Percentiles rank a stretch among this genome's conserved stretches.
Evolutionary conservation across 768 basidiomycete species (phyloP).

Genomic region (Kwoniella shandongensis): DNA sequence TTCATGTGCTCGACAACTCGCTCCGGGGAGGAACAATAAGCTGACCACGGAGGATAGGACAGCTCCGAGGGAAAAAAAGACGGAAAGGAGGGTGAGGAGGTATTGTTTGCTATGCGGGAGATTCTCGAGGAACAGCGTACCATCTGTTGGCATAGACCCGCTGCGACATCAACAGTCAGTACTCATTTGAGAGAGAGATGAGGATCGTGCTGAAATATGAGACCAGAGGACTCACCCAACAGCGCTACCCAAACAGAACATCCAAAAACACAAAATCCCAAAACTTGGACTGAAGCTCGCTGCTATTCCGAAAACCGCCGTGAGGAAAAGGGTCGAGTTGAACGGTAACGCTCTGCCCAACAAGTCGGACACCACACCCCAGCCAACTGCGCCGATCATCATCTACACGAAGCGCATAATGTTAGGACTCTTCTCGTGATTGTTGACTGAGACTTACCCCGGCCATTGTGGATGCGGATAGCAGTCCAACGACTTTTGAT

Average conservation of each 20-base stretch:
- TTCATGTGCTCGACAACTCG: constrained; percentile 52
- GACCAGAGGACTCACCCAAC: constrained; percentile 85
- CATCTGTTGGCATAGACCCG: constrained; percentile 94
- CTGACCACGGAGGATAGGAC: constrained; percentile 80
- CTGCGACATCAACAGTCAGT: constrained; percentile 55
- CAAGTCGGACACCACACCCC: constrained; percentile 86
- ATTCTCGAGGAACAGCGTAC: constrained; percentile 77
- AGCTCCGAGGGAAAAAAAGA: constrained; percentile 94
- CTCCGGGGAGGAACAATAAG: constrained; percentile 72
- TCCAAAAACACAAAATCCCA: constrained; percentile 65
- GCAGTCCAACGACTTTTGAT: constrained; percentile 71
- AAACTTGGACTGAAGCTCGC: constrained; percentile 75
- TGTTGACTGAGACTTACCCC: constrained; percentile 27
- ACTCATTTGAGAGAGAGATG: constrained; percentile 6
- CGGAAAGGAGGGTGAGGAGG: constrained; percentile 82
- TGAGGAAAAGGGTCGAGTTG: constrained; percentile 87
- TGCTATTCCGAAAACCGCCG: constrained; percentile 79
- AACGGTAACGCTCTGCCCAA: constrained; percentile 86
- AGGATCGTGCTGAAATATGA: too few species aligned
- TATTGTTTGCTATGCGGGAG: constrained; percentile 90
- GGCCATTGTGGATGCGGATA: constrained; percentile 70
- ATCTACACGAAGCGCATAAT: constrained; percentile 63
- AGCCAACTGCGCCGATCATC: constrained; percentile 90
- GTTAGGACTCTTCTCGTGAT: not conserved
- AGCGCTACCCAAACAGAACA: constrained; percentile 87